Conservation (phyloP, 2,329 filamentous ascomycete species). For the Sporothrix mexicana region DNA sequence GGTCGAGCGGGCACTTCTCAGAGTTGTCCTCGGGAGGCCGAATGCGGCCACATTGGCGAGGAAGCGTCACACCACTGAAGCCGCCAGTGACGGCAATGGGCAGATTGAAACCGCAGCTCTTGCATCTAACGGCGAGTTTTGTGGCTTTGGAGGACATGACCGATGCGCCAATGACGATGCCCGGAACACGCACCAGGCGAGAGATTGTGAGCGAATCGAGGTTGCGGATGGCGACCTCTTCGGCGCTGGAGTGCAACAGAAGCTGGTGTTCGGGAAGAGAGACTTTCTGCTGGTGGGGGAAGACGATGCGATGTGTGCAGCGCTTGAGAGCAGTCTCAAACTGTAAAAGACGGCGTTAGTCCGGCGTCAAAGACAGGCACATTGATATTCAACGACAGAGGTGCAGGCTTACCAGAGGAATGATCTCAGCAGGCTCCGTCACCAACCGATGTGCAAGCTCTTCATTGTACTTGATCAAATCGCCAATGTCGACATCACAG, state of each 20-base stretch:
- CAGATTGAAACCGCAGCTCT: slow-evolving; percentile 77
- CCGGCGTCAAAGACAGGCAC: not conserved
- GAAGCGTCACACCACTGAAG: slow-evolving; percentile 85
- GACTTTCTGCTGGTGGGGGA: slow-evolving; percentile 71
- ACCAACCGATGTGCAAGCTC: slow-evolving; percentile 89
- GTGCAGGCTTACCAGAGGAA: slow-evolving; percentile 74
- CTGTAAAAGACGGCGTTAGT: slow-evolving; percentile 52
- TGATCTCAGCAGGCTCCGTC: slow-evolving; percentile 88
- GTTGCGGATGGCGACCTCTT: slow-evolving; percentile 90
- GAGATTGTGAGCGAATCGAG: slow-evolving; percentile 92
- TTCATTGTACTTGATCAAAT: slow-evolving; percentile 95
- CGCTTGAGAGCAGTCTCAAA: slow-evolving; percentile 89
- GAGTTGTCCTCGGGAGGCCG: slow-evolving; percentile 69
- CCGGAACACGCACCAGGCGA: slow-evolving; percentile 92
- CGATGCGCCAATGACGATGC: slow-evolving; percentile 96
- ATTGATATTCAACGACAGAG: too few relatives aligned
- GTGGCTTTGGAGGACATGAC: slow-evolving; percentile 97
- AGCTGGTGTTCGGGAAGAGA: slow-evolving; percentile 89
- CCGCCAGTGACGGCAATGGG: slow-evolving; percentile 78
- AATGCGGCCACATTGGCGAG: slow-evolving; percentile 73
- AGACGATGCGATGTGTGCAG: slow-evolving; percentile 93
- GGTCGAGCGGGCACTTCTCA: slow-evolving; percentile 86
- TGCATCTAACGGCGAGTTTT: slow-evolving; percentile 82
- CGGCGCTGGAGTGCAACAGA: slow-evolving; percentile 88
- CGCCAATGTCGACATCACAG: slow-evolving; percentile 94